phyloP scores from a whole-genome alignment of 495 filamentous ascomycete genomes.

The Podospora pseudocomata region DNA sequence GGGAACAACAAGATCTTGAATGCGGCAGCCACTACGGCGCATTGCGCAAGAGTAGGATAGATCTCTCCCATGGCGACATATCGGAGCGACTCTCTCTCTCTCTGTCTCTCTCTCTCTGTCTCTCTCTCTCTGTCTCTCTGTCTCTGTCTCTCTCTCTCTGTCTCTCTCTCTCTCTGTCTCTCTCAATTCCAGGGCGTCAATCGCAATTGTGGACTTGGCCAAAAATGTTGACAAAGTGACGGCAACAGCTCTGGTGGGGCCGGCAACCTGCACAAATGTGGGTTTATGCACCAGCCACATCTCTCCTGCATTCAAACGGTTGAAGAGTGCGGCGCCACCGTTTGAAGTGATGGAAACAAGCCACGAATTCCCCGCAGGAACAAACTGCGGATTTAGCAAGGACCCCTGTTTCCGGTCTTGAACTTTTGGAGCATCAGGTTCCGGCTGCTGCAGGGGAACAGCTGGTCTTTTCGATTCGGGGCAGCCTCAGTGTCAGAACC shows the following conservation, averaged over 20 bases:
- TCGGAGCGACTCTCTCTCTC: conserved; percentile 5
- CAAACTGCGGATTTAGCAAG: neutral
- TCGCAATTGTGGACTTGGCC: conserved; percentile 4
- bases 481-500: neutral
- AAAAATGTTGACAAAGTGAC: conserved; percentile 3
- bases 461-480: conserved; percentile 12
- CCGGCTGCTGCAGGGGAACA: conserved; percentile 11
- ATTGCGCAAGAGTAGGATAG: conserved; percentile 82
- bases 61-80: conserved; percentile 66
- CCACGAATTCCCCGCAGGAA: conserved; percentile 6
- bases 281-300: conserved; percentile 9
- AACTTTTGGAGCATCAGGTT: neutral
- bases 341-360: neutral
- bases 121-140: neutral
- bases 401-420: conserved; percentile 7
- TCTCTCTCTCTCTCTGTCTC: neutral
- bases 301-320: neutral
- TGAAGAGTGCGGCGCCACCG: neutral
- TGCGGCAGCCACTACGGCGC: conserved; percentile 79
- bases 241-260: neutral
- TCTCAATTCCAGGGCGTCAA: neutral
- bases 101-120: neutral
- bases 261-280: neutral
- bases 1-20: conserved; percentile 94
- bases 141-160: neutral